Percentiles rank a stretch among this genome's conserved stretches.
phyloP scores from a whole-genome alignment of 345 rosid species.

The Euclidium syriacum region DNA sequence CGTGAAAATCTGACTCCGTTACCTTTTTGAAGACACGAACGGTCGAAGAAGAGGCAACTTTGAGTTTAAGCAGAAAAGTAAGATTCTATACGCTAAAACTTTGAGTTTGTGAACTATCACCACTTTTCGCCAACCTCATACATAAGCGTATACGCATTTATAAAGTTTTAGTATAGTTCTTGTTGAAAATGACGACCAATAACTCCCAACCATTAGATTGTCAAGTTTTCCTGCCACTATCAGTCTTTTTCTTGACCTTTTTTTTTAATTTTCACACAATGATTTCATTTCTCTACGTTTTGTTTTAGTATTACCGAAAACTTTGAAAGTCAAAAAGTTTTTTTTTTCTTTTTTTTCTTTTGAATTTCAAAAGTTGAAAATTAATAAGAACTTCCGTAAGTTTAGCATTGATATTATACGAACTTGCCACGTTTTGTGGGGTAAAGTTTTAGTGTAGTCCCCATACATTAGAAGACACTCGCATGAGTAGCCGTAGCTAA shows the following conservation, averaged over 20 bases:
- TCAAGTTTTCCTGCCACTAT: not conserved
- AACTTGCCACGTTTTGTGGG: no score
- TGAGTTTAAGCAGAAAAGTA: slow-evolving; percentile 17
- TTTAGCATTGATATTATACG: no score
- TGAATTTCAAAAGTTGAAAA: not conserved
- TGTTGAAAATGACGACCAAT: slow-evolving; percentile 2
- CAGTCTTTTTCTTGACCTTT: slow-evolving; percentile 1
- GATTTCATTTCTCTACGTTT: not conserved
- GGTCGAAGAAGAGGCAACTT: slow-evolving; percentile 20
- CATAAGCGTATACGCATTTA: slow-evolving; percentile 6
- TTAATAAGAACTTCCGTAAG: no score
- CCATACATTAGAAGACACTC: no score
- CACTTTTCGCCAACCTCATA: slow-evolving; percentile 13
- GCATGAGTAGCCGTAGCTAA: no score
- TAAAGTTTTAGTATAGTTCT: slow-evolving; percentile 2
- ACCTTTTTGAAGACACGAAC: slow-evolving; percentile 20
- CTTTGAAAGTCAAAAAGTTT: not conserved
- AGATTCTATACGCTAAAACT: slow-evolving; percentile 19
- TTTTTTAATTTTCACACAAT: not conserved
- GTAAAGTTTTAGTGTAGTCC: no score
- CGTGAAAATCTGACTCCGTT: slow-evolving; percentile 19
- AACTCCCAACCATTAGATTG: slow-evolving; percentile 7
- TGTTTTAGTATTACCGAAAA: slow-evolving; percentile 10
- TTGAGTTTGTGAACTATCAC: slow-evolving; percentile 10
- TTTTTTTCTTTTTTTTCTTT: no score